Evolutionary conservation across 2,329 filamentous ascomycete species (phyloP), one percentile per base, ranked within the genome.

Genomic region (Cytospora chrysosperma): DNA sequence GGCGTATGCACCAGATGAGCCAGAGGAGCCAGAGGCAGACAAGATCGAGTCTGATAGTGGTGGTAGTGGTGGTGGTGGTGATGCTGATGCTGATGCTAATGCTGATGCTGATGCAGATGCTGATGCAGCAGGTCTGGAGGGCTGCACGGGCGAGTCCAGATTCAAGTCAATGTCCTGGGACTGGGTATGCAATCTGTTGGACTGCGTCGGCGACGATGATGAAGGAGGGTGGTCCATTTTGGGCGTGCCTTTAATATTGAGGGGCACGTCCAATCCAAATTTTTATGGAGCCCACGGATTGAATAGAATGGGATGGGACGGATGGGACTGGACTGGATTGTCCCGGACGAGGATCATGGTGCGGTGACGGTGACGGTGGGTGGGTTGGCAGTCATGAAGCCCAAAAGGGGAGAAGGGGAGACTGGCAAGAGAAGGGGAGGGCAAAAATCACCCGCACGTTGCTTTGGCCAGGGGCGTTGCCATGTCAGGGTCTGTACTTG

Each of bases 161-260:
- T 55, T 37, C 47, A 28, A 34, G 50, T 50, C 26, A 50, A 37
- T 28, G 50, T 43, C 50, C 72, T 92, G 90, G 72, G 21, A 47
- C 7, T 47, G 43, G n/a, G 10, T n/a, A 10, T 24, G 8, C 17
- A n/a, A 47, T 13, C 13, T 95, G 26, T 82, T 95, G 26, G 92
- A 93, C 50, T 96, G 96, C 70, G 88, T 96, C n/a, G 82, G 85
- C 51, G 89, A 90, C 59, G 79, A 85, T 37, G 77, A 85, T 54
- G 58, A 54, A 60, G 58, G 58, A 60, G 58, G 50, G 58, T 63
- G 43, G 49, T 55, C 61, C 56, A 50, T 37, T 60, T 58, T 43
- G 47, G 56, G 61, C 24, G 51, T 63, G 61, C 40, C 59, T 56
- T 63, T 63, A 63, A 58, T 62, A 62, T 59, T 60, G 59, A 63